Base-by-base conservation (phyloP, 176 grass and related monocot species). In the Otatea glauca region DNA sequence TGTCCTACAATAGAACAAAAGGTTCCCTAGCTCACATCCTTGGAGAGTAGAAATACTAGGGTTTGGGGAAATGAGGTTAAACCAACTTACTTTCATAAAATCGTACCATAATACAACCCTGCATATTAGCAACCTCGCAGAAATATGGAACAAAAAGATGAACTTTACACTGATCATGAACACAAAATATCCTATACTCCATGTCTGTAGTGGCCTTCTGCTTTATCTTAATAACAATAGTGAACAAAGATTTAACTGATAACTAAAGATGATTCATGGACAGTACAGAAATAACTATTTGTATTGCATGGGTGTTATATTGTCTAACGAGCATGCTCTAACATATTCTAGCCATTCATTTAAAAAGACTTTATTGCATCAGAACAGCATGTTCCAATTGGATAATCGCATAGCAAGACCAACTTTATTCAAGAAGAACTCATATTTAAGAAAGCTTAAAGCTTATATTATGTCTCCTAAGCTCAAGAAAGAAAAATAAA, bases 321-420 rank as follows among this genome's bases (percentile, higher is more conserved):
- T 76, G 49, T 61, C 39, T 77, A 70, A 2, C 0, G 2, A 79
- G 32, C 45, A 43, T 43, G 75, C 7, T 67, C 59, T 35, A 32
- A 29, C 39, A 25, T 24, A 21, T 17, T 37, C 32, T 66, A 66
- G 64, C 9, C 64, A 66, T 37, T 37, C 7, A 9, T 37, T 13
- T 74, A 49, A 83, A 49, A 73, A 45, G 38, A 23, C 80, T 12
- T 72, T 47, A 35, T 13, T 72, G 54, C 54, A 62, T 63, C 53
- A 61, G 25, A 16, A 24, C 24, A 83, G 37, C 29, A 75, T 1
- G 8, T 39, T 53, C 27, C 18, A 35, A 65, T 6, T 43, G 48
- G 29, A 81, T 49, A 68, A 68, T n/a, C 5, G 10, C 63, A 81
- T 23, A 68, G 32, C 29, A 38, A 37, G 32, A 59, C 74, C 53